Conservation (phyloP, 2,329 filamentous ascomycete genomes). For the Parastagonospora avenae region DNA sequence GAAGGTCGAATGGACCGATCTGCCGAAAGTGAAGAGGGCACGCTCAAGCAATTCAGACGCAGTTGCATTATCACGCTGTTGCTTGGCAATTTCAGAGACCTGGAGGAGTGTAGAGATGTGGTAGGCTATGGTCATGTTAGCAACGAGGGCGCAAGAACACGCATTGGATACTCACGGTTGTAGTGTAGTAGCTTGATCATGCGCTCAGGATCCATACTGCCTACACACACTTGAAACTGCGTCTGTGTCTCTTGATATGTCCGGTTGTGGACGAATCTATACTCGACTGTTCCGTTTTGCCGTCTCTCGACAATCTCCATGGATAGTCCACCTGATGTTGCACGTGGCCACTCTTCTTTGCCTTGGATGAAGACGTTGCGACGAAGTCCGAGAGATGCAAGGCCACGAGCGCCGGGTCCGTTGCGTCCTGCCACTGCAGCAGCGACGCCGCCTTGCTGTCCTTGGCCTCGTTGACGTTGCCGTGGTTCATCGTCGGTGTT, state of each 20-base stretch:
- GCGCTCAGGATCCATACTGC: slow-evolving; percentile 80
- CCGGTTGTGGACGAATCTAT: slow-evolving; percentile 75
- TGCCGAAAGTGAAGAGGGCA: slow-evolving; percentile 91
- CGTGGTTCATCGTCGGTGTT: slow-evolving; percentile 57
- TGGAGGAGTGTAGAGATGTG: slow-evolving; percentile 94
- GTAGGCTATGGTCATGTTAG: slow-evolving; percentile 64
- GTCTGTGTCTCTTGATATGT: slow-evolving; percentile 76
- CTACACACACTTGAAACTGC: slow-evolving; percentile 79
- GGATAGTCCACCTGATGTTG: slow-evolving; percentile 77
- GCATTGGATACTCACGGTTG: slow-evolving; percentile 56
- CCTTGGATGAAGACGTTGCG: slow-evolving; percentile 85
- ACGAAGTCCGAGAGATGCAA: slow-evolving; percentile 73
- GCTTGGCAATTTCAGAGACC: slow-evolving; percentile 88
- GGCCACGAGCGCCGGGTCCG: slow-evolving; percentile 62
- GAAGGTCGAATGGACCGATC: slow-evolving; percentile 84
- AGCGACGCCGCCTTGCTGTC: slow-evolving; percentile 63
- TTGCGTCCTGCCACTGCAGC: slow-evolving; percentile 61
- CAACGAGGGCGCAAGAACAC: not conserved
- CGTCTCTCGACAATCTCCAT: slow-evolving; percentile 72
- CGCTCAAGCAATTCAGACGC: slow-evolving; percentile 88
- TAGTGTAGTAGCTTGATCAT: slow-evolving; percentile 76
- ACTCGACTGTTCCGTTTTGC: slow-evolving; percentile 68
- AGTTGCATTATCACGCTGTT: slow-evolving; percentile 85
- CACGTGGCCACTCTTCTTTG: slow-evolving; percentile 84
- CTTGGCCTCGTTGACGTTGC: slow-evolving; percentile 60